Evolutionary conservation across 768 basidiomycete genomes (phyloP).

Genomic region (Suillus spraguei): DNA sequence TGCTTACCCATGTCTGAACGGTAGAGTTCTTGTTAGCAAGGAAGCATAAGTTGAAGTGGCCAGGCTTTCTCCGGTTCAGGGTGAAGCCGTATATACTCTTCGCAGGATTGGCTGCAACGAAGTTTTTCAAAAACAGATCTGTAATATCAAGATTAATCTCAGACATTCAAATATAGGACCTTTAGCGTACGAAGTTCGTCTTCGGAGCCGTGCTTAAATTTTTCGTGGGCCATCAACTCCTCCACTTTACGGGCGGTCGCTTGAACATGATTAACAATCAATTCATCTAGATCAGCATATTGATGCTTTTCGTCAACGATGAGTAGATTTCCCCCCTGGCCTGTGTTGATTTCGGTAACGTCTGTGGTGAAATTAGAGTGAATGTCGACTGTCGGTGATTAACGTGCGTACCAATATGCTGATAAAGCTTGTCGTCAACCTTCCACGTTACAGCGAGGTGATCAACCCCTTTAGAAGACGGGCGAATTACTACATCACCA

Average conservation of each 20-base stretch:
- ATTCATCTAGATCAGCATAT: constrained; percentile 93
- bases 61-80: constrained; percentile 84
- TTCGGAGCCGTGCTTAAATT: constrained; percentile 87
- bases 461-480: constrained; percentile 90
- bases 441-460: constrained; percentile 99
- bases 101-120: constrained; percentile 89
- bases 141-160: constrained; percentile 7
- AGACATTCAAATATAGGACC: not conserved
- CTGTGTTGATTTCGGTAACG: constrained; percentile 79
- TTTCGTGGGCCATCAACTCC: constrained; percentile 93
- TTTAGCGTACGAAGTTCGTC: constrained; percentile 84
- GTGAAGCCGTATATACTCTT: constrained; percentile 97
- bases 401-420: constrained; percentile 81
- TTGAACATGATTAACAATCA: constrained; percentile 96
- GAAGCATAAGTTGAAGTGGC: constrained; percentile 94
- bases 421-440: constrained; percentile 93
- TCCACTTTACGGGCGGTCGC: constrained; percentile 92
- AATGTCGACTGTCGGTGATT: not conserved
- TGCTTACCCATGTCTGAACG: constrained; percentile 85
- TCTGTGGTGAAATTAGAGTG: constrained; percentile 45
- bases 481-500: constrained; percentile 95
- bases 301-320: constrained; percentile 76
- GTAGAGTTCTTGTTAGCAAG: constrained; percentile 87
- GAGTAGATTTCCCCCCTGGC: constrained; percentile 68
- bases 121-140: constrained; percentile 90